Base-by-base conservation (phyloP, 1,139 yeast genomes). In the Yamadazyma oceani region DNA sequence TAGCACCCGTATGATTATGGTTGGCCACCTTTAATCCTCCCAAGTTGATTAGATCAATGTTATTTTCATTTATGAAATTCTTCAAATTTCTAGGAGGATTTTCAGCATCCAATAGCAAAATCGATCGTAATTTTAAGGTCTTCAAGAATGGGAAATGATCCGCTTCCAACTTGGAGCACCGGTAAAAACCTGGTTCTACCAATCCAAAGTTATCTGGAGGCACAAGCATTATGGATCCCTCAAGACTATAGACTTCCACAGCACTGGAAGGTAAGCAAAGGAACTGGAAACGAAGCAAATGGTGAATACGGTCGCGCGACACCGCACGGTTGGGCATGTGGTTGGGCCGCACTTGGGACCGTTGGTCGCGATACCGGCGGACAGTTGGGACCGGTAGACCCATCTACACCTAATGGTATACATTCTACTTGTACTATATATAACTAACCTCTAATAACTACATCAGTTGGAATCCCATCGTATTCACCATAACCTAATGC, bases 401-500 rank as follows among this genome's bases (percentile, higher is more conserved):
- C n/a, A n/a, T n/a, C n/a, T n/a, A n/a, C n/a, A n/a, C n/a, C n/a
- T n/a, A n/a, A n/a, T n/a, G n/a, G n/a, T n/a, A n/a, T n/a, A n/a
- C n/a, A 19, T 8, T 19, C 21, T 19, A 19, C 21, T 19, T 19
- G 8, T 19, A 19, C 21, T 10, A 11, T 21, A 23, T 15, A n/a
- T 29, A 12, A 36, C 41, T 53, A 73, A 37, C 79, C 80, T 55
- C 80, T 69, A 46, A 73, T 73, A 30, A 69, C 63, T 42, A 65
- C 55, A 43, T 75, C 79, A 43, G 67, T 68, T 25, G 97, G 97
- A 55, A 94, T 92, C 53, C 97, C 97, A 43, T 83, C 96, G 58
- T 85, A 92, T 66, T 92, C 98, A 37, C 87, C 90, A 64, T 88
- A 92, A 17, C 92, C 92, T 68, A 85, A 68, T 7, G 88, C 85